Conservation (phyloP, 2,329 filamentous ascomycete genomes). For the Aureobasidium sp. region DNA sequence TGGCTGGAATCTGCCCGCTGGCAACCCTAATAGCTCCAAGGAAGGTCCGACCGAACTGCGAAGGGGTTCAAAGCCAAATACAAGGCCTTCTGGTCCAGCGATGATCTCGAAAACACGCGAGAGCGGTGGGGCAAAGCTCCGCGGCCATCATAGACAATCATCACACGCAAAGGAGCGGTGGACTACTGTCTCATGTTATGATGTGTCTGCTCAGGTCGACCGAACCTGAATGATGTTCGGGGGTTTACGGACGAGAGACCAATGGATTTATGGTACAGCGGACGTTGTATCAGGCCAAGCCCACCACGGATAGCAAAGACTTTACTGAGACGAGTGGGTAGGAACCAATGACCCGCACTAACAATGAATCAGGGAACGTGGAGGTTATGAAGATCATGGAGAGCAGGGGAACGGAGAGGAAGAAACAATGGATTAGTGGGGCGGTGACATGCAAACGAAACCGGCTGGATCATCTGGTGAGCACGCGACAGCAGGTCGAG, state of each 20-base stretch:
- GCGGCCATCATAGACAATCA: not conserved
- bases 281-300: not conserved
- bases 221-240: not conserved
- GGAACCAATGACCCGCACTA: not conserved
- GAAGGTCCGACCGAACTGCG: not conserved
- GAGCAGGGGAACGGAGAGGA: not conserved
- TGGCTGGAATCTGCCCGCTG: not conserved
- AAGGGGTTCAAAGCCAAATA: not conserved
- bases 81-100: not conserved
- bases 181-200: not conserved
- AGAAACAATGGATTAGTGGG: not conserved
- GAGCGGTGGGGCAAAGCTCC: not conserved
- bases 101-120: not conserved
- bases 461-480: not conserved
- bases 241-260: not conserved
- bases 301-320: not conserved
- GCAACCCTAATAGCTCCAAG: not conserved
- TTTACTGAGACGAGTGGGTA: not conserved
- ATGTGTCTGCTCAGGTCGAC: not conserved
- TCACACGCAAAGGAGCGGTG: not conserved
- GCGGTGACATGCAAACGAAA: slow-evolving; percentile 7
- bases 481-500: slow-evolving; percentile 9
- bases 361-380: not conserved
- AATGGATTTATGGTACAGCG: not conserved
- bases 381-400: not conserved